These are phyloP conservation scores for Corymbia maculata DNA, from an alignment of 345 rosid genomes.

Conservation along the genomic window DNA sequence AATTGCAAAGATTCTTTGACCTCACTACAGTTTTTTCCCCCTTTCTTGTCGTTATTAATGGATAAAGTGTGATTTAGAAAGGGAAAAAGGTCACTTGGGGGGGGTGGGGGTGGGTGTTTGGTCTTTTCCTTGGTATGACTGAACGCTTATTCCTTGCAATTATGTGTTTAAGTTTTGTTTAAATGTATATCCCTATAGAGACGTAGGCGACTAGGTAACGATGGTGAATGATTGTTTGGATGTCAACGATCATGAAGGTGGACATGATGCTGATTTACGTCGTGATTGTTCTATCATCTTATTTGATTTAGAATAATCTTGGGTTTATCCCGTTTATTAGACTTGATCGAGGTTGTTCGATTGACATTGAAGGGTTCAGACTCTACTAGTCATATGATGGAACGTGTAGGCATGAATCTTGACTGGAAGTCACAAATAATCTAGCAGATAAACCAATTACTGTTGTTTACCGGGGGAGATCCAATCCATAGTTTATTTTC, in stretches of 20 bases:
- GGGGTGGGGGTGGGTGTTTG: no score
- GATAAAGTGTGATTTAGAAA: neutral
- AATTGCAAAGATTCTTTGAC: neutral
- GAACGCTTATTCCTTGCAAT: neutral
- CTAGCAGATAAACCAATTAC: no score
- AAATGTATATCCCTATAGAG: neutral
- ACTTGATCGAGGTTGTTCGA: no score
- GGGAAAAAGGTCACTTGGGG: neutral
- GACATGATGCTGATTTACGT: neutral
- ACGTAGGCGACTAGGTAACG: neutral
- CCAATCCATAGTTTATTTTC: no score
- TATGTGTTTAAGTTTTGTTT: neutral
- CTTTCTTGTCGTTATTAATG: neutral
- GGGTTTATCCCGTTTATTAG: no score
- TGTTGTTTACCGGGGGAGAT: no score
- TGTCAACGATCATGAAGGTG: neutral
- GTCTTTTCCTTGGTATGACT: neutral
- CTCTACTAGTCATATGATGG: no score
- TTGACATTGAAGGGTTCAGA: no score
- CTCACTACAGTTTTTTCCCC: neutral
- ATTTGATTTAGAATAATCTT: no score
- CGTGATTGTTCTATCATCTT: neutral
- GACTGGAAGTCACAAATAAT: no score
- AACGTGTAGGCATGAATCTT: no score
- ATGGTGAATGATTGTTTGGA: neutral